phyloP scores from a whole-genome alignment of 768 basidiomycete genomes.

The Lentinula edodes region DNA sequence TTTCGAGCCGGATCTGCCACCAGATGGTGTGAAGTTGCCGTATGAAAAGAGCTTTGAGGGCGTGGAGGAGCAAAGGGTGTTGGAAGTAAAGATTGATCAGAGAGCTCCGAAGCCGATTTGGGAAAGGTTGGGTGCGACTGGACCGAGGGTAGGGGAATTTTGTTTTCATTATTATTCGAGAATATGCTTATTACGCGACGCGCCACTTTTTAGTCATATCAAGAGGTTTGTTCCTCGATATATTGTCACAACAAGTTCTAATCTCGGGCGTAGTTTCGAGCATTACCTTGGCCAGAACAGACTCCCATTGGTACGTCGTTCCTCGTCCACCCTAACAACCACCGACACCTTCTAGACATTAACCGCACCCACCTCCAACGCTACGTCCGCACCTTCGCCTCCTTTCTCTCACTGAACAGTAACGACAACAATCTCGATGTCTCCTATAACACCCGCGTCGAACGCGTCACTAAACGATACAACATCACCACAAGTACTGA shows the following conservation, averaged over 20 bases:
- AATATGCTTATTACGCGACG: too few species aligned
- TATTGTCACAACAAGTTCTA: neutral
- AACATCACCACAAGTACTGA: constrained; percentile 10
- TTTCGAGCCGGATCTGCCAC: constrained; percentile 31
- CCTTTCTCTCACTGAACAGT: constrained; percentile 34
- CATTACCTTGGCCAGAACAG: constrained; percentile 24
- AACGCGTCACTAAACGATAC: constrained; percentile 32
- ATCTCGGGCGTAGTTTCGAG: constrained; percentile 19
- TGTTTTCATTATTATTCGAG: neutral
- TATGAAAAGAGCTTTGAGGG: constrained; percentile 21
- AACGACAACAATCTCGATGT: constrained; percentile 33
- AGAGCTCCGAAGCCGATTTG: constrained; percentile 32
- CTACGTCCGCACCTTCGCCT: constrained; percentile 37
- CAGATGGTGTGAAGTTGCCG: constrained; percentile 21
- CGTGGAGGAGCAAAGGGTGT: constrained; percentile 12
- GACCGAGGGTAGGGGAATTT: constrained; percentile 22
- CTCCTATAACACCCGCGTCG: constrained; percentile 44
- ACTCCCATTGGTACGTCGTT: constrained; percentile 25
- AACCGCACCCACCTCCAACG: constrained; percentile 25
- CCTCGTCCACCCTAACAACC: neutral
- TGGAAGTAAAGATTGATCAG: constrained; percentile 19
- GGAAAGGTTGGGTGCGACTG: constrained; percentile 27
- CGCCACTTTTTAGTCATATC: constrained; percentile 1
- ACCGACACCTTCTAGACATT: constrained; percentile 18
- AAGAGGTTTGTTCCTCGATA: constrained; percentile 4